Evolutionary conservation across 805 yeast genomes (phyloP), one percentile per base, ranked within the genome.

Genomic region (Metschnikowia hibisci): DNA sequence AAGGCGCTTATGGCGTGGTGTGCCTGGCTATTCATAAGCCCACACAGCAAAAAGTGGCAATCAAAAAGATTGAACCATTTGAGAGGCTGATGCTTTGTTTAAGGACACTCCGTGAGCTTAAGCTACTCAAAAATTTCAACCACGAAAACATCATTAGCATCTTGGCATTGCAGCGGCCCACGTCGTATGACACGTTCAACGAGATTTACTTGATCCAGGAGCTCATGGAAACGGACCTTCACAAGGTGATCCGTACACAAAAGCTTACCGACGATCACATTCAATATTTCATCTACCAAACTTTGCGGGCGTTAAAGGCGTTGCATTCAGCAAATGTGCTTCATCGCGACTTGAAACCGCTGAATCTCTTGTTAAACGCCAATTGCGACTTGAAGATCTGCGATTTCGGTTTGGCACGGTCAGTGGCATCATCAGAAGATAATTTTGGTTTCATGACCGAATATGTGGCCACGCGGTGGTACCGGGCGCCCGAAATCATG

Each of bases 401-500:
- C 64, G 98, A 91, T 64, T 91, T 91, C 63, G 98, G 98, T 0
- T 72, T 91, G 34, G 96, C 98, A 1, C 69, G 86, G 46, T 67
- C 81, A 15, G 75, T 80, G 46, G 80, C 87, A 29, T 71, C 77
- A 46, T 70, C 69, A 43, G 82, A 82, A 55, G 82, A 81, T 57
- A 82, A 81, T 58, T 76, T 80, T 47, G 88, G 87, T 4, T 82
- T 81, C 61, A 84, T 91, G 95, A 91, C 98, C 2, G 98, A 91
- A 64, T 91, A 91, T 61, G 98, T 91, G 34, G 98, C 98, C 8
- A 91, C 98, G 3, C 73, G 98, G 52, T 91, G 98, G 97, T 91
- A 91, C 64, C 74, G 98, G 44, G 98, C 98, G 0, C 98, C 98
- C 0, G 98, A 91, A 57, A 89, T 91, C 61, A 91, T 91, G 98